Conservation (phyloP, 129 eudicot species). For the Centaurea solstitialis region DNA sequence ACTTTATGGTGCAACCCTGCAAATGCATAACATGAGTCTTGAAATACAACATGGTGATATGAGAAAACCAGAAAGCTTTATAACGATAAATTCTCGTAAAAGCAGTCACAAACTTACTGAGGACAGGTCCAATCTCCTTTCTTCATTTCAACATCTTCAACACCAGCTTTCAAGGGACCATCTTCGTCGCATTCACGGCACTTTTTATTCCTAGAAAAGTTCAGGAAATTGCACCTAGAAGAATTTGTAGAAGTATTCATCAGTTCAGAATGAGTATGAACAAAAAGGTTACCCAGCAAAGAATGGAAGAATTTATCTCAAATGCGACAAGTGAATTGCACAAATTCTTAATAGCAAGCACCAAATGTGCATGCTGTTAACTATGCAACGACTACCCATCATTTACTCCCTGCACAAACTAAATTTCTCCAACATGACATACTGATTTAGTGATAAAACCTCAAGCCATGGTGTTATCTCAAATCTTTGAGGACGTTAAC, state of each 20-base stretch:
- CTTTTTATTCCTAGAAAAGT: constrained; percentile 59
- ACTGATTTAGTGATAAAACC: background rate
- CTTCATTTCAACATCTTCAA: constrained; percentile 56
- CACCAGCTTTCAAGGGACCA: constrained; percentile 38
- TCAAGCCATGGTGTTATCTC: background rate
- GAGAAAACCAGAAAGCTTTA: background rate
- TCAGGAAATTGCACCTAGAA: constrained; percentile 82
- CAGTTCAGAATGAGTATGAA: background rate
- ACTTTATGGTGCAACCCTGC: no score
- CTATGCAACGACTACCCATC: background rate
- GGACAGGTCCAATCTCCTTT: constrained; percentile 96
- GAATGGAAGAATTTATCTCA: background rate
- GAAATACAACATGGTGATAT: no score
- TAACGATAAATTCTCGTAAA: background rate
- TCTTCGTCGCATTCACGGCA: constrained; percentile 68
- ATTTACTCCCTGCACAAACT: no score
- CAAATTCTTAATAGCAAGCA: background rate
- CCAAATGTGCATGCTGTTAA: background rate
- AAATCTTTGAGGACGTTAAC: background rate
- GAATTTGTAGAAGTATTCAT: background rate
- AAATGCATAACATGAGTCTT: no score
- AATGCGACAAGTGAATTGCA: background rate
- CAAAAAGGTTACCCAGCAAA: background rate
- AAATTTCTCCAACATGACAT: background rate
- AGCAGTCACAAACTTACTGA: constrained; percentile 52